These are phyloP conservation scores for Whalleya microplaca DNA, from an alignment of 2,329 filamentous ascomycete genomes.

Conservation along the genomic window DNA sequence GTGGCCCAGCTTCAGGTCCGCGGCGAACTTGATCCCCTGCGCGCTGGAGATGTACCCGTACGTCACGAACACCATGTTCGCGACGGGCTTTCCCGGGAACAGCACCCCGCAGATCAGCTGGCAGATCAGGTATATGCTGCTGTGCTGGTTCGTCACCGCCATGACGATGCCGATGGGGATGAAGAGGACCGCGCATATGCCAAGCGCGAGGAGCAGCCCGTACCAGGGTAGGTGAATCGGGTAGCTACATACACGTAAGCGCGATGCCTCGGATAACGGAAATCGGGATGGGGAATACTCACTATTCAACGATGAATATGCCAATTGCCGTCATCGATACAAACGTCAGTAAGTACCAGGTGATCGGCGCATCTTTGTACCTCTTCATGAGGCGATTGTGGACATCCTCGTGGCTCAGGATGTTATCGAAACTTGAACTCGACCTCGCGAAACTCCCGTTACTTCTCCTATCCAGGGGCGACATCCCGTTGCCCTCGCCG, in stretches of 20 bases:
- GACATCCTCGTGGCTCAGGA: slow-evolving; percentile 76
- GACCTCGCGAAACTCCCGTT: slow-evolving; percentile 35
- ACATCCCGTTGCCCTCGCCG: slow-evolving; percentile 25
- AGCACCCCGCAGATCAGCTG: slow-evolving; percentile 81
- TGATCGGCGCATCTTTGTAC: slow-evolving; percentile 80
- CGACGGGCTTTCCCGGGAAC: slow-evolving; percentile 83
- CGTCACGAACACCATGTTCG: slow-evolving; percentile 92
- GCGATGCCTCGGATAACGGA: slow-evolving; percentile 11
- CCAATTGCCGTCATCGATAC: slow-evolving; percentile 76
- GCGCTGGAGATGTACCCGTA: slow-evolving; percentile 90
- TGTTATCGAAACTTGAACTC: slow-evolving; percentile 50
- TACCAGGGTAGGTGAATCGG: slow-evolving; percentile 87
- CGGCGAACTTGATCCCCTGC: slow-evolving; percentile 86
- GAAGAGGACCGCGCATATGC: slow-evolving; percentile 79
- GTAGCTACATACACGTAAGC: slow-evolving; percentile 55
- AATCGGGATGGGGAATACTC: slow-evolving; percentile 40
- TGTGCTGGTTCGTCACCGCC: slow-evolving; percentile 90
- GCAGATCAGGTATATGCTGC: slow-evolving; percentile 83
- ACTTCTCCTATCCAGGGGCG: slow-evolving; percentile 26
- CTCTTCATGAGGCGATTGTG: slow-evolving; percentile 82
- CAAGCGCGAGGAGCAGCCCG: slow-evolving; percentile 76
- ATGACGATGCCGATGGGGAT: slow-evolving; percentile 92
- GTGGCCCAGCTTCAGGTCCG: slow-evolving; percentile 84
- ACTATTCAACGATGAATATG: slow-evolving; percentile 86
- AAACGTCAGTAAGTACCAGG: slow-evolving; percentile 80